Conservation (phyloP, 495 filamentous ascomycete genomes). For the Aspergillus nidulans region DNA sequence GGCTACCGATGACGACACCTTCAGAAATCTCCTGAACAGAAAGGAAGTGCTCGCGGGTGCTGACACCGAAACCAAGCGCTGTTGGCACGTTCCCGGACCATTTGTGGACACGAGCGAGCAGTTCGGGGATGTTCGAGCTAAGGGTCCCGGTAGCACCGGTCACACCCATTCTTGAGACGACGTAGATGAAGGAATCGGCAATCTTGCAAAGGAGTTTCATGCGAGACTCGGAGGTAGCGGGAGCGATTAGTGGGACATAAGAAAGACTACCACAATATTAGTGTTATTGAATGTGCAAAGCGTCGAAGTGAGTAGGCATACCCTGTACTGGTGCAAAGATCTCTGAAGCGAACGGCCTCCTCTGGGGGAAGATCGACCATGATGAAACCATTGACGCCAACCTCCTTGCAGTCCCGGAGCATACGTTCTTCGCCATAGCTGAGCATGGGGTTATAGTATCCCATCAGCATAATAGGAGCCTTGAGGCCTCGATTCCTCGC, state of each 20-base stretch:
- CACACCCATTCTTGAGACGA: constrained; percentile 95
- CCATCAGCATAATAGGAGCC: constrained; percentile 89
- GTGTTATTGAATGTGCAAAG: not conserved
- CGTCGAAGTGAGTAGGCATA: constrained; percentile 32
- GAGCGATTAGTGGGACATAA: constrained; percentile 93
- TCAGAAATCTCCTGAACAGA: constrained; percentile 79
- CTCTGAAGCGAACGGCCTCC: constrained; percentile 89
- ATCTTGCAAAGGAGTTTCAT: constrained; percentile 96
- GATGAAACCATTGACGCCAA: constrained; percentile 95
- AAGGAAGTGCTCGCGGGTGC: constrained; percentile 89
- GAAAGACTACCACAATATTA: constrained; percentile 56
- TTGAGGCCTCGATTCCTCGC: constrained; percentile 71
- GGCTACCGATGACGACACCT: constrained; percentile 95
- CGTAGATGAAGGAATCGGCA: constrained; percentile 98
- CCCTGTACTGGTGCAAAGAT: constrained; percentile 71
- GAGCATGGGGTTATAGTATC: constrained; percentile 95
- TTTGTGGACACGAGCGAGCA: constrained; percentile 81
- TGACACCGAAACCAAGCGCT: constrained; percentile 92
- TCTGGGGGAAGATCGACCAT: constrained; percentile 95
- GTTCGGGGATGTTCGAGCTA: constrained; percentile 70
- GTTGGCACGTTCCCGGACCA: constrained; percentile 87
- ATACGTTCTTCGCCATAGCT: constrained; percentile 90
- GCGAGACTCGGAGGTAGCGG: constrained; percentile 82
- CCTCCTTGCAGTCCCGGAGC: constrained; percentile 76
- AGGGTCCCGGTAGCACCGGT: constrained; percentile 84